Base-by-base conservation (phyloP, 768 basidiomycete species). In the Suillus paluster region DNA sequence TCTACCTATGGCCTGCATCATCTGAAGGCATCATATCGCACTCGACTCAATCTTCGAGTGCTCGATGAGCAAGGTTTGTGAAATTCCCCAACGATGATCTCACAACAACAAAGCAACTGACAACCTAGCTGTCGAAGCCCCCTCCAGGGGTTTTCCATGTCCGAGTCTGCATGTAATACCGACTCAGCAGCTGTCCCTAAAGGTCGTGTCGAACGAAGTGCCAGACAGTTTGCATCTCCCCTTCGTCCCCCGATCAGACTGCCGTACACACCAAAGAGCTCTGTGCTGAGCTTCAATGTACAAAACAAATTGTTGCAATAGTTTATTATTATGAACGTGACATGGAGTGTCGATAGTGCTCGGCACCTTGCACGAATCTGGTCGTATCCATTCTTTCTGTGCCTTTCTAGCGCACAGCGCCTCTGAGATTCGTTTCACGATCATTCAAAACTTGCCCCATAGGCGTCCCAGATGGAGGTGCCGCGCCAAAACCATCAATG, bases 401-500 rank as follows among this genome's bases (percentile, higher is more conserved):
- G 1, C 30, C 30, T 1, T 50, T 50, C 27, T 33, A n/a, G 19
- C 12, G 17, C 11, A 12, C 6, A 11, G 10, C 19, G 5, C 27
- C 5, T n/a, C n/a, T n/a, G n/a, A 30, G 10, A 49, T 49, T n/a
- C 49, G 11, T 19, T 19, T 50, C 19, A 50, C 5, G 11, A 12
- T 33, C 30, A 7, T n/a, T 50, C 30, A 45, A 54, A 45, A 62
- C 57, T 79, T 83, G 42, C 82, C 82, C 71, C 67, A 68, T 41
- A 81, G 54, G 48, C 70, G 74, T 25, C 77, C 70, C 12, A 84
- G 71, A 44, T 80, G 73, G 44, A 86, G 66, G 38, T 79, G 66
- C 12, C 81, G 75, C 10, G 80, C 74, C 42, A 76, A 55, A 21
- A 80, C 36, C 70, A 85, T 70, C 63, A 84, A 57, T 23, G 68